A percentile compares a stretch with the other conserved stretches of the same genome.
These are phyloP conservation scores for Brassica juncea DNA, from an alignment of 345 rosid genomes.

Conservation along the genomic window DNA sequence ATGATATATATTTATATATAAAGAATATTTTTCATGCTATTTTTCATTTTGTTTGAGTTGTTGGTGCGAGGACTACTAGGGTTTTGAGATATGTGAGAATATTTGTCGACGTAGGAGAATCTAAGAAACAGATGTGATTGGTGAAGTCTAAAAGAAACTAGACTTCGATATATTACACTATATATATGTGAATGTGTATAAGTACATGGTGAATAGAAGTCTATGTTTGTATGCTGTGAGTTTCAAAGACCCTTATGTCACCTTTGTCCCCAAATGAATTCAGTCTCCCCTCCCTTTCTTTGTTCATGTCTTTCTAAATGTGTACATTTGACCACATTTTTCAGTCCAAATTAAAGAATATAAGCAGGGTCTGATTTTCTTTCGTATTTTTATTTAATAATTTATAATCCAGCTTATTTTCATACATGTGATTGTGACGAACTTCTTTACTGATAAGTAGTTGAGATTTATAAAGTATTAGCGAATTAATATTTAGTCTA, in stretches of 20 bases:
- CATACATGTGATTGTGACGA: slow-evolving; percentile 24
- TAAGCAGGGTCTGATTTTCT: slow-evolving; percentile 18
- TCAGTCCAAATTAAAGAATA: slow-evolving; percentile 15
- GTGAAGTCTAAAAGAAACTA: slow-evolving; percentile 33
- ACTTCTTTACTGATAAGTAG: slow-evolving; percentile 1
- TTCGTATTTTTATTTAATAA: not conserved
- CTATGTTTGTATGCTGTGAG: slow-evolving; percentile 36
- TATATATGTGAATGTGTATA: slow-evolving; percentile 19
- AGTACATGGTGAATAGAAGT: slow-evolving; percentile 27
- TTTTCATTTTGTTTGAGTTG: slow-evolving; percentile 22
- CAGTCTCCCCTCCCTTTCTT: slow-evolving; percentile 16
- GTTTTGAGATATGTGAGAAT: slow-evolving; percentile 32
- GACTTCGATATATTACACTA: not conserved
- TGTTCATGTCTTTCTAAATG: slow-evolving; percentile 37
- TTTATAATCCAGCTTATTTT: not conserved
- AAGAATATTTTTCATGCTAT: slow-evolving; percentile 9
- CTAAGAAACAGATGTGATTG: slow-evolving; percentile 33
- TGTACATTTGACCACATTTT: slow-evolving; percentile 42
- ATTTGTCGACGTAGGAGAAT: slow-evolving; percentile 35
- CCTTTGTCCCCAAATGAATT: slow-evolving; percentile 40
- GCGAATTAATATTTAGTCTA: slow-evolving; percentile 3
- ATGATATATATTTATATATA: slow-evolving; percentile 18
- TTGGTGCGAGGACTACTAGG: slow-evolving; percentile 33
- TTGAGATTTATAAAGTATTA: slow-evolving; percentile 11
- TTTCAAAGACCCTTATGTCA: slow-evolving; percentile 41